Conservation (phyloP, 257 asterid genomes). For the Solanum pennellii region DNA sequence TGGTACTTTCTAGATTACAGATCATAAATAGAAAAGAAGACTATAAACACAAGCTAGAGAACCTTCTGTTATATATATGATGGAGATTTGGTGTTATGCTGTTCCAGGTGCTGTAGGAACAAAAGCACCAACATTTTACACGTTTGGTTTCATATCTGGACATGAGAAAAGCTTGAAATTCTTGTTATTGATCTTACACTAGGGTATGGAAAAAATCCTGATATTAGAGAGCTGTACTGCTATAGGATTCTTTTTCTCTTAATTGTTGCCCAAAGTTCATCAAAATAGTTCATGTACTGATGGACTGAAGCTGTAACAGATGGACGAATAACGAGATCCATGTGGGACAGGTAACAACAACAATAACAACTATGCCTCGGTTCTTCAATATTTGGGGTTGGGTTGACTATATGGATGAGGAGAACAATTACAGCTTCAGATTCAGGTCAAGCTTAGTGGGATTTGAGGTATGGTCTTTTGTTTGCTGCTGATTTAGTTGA, state of each 20-base stretch:
- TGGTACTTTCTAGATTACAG: background rate
- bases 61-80: background rate
- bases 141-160: background rate
- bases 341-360: background rate
- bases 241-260: background rate
- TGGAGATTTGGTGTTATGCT: background rate
- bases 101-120: background rate
- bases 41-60: background rate
- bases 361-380: background rate
- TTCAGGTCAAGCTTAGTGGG: slow-evolving; percentile 54
- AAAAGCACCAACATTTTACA: background rate
- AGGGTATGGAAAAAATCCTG: background rate
- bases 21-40: background rate
- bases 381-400: background rate
- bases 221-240: background rate
- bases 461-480: slow-evolving; percentile 32
- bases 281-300: background rate
- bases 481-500: slow-evolving; percentile 30
- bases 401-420: background rate
- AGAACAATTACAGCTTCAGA: slow-evolving; percentile 50
- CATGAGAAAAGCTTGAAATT: background rate
- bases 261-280: background rate
- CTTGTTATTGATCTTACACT: background rate
- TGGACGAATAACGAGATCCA: background rate
- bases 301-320: background rate